Evolutionary conservation across 257 asterid species (phyloP).

Genomic region (Jaltomata sinuosa): DNA sequence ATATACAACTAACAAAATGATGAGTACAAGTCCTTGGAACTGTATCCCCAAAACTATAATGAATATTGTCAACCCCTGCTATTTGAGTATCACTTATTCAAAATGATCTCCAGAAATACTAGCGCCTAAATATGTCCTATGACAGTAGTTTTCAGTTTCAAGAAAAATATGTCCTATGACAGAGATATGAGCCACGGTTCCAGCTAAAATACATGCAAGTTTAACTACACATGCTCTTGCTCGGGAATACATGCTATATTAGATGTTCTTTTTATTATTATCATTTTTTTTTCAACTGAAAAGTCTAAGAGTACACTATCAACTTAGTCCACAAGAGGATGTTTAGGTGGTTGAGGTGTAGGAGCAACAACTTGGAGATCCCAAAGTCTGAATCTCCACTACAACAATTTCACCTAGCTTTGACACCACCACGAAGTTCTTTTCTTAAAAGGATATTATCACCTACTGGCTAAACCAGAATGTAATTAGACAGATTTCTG

Average conservation of each 20-base stretch:
- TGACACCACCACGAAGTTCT: not conserved
- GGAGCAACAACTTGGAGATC: not conserved
- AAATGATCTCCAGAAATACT: not conserved
- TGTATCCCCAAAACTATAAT: not conserved
- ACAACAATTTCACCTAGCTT: not conserved
- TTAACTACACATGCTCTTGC: not conserved
- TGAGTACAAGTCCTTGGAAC: not conserved
- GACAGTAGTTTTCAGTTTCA: no score
- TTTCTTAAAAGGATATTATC: not conserved
- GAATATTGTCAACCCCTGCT: not conserved
- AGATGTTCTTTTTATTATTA: not conserved
- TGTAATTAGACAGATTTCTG: not conserved
- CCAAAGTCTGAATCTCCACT: not conserved
- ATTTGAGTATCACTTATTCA: not conserved
- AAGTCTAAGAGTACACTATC: not conserved
- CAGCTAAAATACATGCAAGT: not conserved
- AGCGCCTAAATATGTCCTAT: not conserved
- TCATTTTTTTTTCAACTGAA: not conserved
- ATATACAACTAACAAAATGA: not conserved
- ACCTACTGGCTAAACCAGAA: not conserved
- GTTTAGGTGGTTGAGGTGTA: not conserved
- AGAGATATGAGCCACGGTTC: not conserved
- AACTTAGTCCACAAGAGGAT: not conserved
- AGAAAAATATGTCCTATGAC: no score
- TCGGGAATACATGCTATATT: not conserved